Base-by-base conservation (phyloP, 257 asterid species). In the Cinchona pubescens region DNA sequence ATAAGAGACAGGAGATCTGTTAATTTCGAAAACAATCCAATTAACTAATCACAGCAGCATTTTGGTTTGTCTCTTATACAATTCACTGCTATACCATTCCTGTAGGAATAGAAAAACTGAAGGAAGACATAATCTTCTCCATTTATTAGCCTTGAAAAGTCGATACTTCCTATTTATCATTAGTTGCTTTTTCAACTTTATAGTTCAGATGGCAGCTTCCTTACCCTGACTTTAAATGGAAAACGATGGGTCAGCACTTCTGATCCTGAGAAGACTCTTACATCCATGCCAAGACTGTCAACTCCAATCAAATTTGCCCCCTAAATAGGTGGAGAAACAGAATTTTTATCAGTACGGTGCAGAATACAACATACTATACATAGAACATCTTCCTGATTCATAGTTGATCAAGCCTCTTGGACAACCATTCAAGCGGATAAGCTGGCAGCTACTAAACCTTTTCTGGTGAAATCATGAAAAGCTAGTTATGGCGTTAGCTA, bases 211-310 rank as follows among this genome's bases (percentile, higher is more conserved):
- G 37, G 51, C 2, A 40, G 45, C 45, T 70, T 62, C 68, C 92
- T 84, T 78, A 91, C 97, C 93, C 83, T 72, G 80, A 75, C 76
- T 88, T 88, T 91, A 85, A 91, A 91, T 62, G 96, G 79, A 76
- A 91, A 91, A 53, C 96, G 97, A 82, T 85, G 92, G 1, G 97
- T 91, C 21, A 83, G 67, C 48, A 88, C 93, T 91, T 91, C 91
- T 34, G 90, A 80, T 74, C 96, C 96, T 0, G 74, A 79, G 71
- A 81, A 87, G 81, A 88, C 86, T 82, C 96, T 80, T 49, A 91
- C 97, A 21, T 91, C 97, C 80, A 91, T 78, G 81, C 96, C 97
- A 53, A 88, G 92, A 83, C 92, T 89, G 85, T 91, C 97, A 35
- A 91, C 90, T 76, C 96, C 97, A 70, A 91, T 84, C 75, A 91